These are phyloP conservation scores for Teunomyces lycoperdinae DNA, from an alignment of 805 yeast species.

Conservation along the genomic window DNA sequence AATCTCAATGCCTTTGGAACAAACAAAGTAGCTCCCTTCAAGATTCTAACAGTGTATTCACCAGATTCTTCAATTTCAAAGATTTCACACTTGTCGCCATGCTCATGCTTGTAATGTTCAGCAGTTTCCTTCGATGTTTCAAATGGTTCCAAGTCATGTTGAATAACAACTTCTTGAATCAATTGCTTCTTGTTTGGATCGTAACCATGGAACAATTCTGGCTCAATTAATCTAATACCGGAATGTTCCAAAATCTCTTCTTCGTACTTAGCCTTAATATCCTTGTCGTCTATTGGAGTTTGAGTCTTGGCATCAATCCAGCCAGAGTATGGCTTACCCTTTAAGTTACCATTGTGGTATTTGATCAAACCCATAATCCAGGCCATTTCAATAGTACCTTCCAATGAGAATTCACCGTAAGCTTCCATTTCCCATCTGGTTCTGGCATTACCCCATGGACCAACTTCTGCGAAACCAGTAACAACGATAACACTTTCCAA, in stretches of 20 bases:
- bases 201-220: slow-evolving; percentile 90
- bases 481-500: slow-evolving; percentile 90
- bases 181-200: slow-evolving; percentile 91
- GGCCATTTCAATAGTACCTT: slow-evolving; percentile 98
- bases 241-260: slow-evolving; percentile 83
- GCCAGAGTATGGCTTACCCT: slow-evolving; percentile 90
- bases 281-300: slow-evolving; percentile 92
- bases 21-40: slow-evolving; percentile 88
- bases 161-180: slow-evolving; percentile 93
- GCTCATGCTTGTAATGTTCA: slow-evolving; percentile 87
- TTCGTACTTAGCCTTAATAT: slow-evolving; percentile 90
- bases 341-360: slow-evolving; percentile 87
- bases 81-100: slow-evolving; percentile 89
- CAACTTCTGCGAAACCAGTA: slow-evolving; percentile 97
- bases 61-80: slow-evolving; percentile 87
- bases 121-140: slow-evolving; percentile 96
- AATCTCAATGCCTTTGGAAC: slow-evolving; percentile 84
- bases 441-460: slow-evolving; percentile 99
- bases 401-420: slow-evolving; percentile 87
- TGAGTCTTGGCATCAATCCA: slow-evolving; percentile 96
- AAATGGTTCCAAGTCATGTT: slow-evolving; percentile 94
- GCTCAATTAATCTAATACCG: slow-evolving; percentile 96
- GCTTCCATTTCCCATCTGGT: slow-evolving; percentile 99
- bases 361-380: slow-evolving; percentile 99
- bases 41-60: slow-evolving; percentile 83